Evolutionary conservation across 1,284 basidiomycete genomes (phyloP).

Genomic region (Ganoderma lingzhi): DNA sequence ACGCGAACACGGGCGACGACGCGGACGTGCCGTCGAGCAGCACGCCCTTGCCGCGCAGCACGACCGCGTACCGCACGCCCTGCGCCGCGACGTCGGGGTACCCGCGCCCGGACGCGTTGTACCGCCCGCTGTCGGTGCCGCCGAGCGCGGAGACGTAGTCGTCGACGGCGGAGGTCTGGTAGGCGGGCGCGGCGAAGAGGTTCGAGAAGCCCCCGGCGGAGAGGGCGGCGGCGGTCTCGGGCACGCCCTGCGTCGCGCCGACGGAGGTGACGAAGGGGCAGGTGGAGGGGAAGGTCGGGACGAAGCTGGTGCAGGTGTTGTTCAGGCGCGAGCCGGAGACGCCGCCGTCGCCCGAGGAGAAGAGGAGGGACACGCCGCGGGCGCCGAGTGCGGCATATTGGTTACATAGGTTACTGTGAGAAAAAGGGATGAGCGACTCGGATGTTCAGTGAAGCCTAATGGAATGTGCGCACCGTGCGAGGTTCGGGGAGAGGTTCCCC

Average conservation of each 20-base stretch:
- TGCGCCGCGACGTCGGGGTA: slow-evolving; percentile 44
- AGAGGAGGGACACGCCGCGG: slow-evolving; percentile 67
- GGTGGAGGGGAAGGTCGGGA: slow-evolving; percentile 73
- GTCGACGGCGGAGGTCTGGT: slow-evolving; percentile 48
- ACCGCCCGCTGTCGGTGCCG: slow-evolving; percentile 39
- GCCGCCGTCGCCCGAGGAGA: slow-evolving; percentile 72
- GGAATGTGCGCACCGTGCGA: slow-evolving; percentile 63
- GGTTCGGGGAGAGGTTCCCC: slow-evolving; percentile 40
- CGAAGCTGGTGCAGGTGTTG: slow-evolving; percentile 57
- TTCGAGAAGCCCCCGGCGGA: slow-evolving; percentile 60
- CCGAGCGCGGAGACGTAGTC: slow-evolving; percentile 44
- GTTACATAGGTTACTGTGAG: slow-evolving; percentile 52
- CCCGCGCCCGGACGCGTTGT: slow-evolving; percentile 41
- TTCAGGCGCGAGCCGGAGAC: slow-evolving; percentile 66
- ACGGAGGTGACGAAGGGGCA: slow-evolving; percentile 69
- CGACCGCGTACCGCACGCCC: slow-evolving; percentile 41
- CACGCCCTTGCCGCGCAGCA: slow-evolving; percentile 48
- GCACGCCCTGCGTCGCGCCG: slow-evolving; percentile 58
- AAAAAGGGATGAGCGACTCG: not conserved
- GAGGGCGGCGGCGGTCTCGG: slow-evolving; percentile 59
- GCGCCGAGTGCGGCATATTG: slow-evolving; percentile 70
- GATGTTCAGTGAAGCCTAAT: not conserved
- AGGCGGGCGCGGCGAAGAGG: slow-evolving; percentile 50
- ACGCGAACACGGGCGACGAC: slow-evolving; percentile 60
- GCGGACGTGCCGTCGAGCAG: slow-evolving; percentile 51